phyloP scores from a whole-genome alignment of 73 alveolate species.

The Effrenium voratum region DNA sequence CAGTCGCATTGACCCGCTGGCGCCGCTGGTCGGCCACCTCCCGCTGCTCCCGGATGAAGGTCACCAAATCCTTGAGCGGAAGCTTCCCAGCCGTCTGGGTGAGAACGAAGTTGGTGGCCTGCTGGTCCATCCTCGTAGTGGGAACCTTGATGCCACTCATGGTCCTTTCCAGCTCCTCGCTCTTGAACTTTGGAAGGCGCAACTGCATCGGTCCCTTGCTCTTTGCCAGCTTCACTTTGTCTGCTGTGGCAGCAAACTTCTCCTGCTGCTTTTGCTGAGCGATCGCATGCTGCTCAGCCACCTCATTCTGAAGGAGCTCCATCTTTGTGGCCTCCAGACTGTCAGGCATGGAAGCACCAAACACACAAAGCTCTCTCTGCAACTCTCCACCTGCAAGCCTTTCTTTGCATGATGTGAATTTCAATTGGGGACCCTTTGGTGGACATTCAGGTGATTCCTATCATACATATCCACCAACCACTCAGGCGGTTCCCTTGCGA shows the following conservation, averaged over 20 bases:
- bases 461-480: no score
- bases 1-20: constrained; percentile 6
- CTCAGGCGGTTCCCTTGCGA: no score
- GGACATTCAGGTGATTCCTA: no score
- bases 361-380: no score
- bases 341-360: no score
- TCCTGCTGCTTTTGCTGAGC: no score
- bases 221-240: not conserved
- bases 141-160: constrained; percentile 85
- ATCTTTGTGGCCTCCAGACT: no score
- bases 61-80: constrained; percentile 68
- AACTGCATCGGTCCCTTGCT: not conserved
- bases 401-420: no score
- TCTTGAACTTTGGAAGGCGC: constrained; percentile 19
- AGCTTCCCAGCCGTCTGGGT: constrained; percentile 81
- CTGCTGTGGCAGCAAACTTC: not conserved
- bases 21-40: constrained; percentile 82
- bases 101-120: constrained; percentile 51
- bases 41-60: constrained; percentile 76
- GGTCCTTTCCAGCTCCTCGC: constrained; percentile 65
- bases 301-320: no score
- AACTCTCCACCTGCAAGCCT: no score
- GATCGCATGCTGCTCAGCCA: no score
- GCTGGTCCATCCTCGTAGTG: constrained; percentile 58
- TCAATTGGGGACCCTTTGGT: no score